Evolutionary conservation across 495 filamentous ascomycete species (phyloP).

Genomic region (Xylaria nigripes): DNA sequence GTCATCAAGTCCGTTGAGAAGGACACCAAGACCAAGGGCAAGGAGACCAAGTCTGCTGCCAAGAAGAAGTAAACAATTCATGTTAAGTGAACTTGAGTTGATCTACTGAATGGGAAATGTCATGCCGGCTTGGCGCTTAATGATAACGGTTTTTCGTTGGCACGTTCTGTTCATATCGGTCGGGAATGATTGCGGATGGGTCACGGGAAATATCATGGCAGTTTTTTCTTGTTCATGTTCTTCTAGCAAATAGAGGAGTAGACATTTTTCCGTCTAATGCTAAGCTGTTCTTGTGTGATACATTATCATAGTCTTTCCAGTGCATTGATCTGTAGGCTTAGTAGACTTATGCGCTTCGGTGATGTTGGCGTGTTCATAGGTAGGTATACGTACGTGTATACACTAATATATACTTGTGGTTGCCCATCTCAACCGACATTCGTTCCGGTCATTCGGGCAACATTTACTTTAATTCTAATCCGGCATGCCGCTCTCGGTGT

Average conservation of each 20-base stretch:
- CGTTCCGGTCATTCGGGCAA: too few relatives aligned
- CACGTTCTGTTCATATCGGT: conserved; percentile 36
- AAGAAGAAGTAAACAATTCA: conserved; percentile 55
- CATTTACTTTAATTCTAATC: too few relatives aligned
- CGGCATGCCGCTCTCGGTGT: too few relatives aligned
- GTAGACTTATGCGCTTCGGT: too few relatives aligned
- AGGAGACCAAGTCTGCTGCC: conserved; percentile 63
- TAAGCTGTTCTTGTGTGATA: background rate
- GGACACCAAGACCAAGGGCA: conserved; percentile 32
- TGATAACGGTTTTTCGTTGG: conserved; percentile 26
- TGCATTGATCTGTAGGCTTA: too few relatives aligned
- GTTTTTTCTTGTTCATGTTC: conserved; percentile 43
- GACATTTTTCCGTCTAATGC: conserved; percentile 21
- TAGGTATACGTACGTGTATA: too few relatives aligned
- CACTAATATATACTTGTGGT: too few relatives aligned
- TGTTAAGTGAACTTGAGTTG: conserved; percentile 2
- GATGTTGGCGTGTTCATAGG: too few relatives aligned
- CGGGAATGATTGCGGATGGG: conserved; percentile 27
- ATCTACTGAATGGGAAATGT: conserved; percentile 10
- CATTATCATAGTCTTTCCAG: background rate
- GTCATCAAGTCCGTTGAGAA: conserved; percentile 68
- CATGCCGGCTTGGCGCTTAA: conserved; percentile 10
- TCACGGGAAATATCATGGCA: conserved; percentile 36
- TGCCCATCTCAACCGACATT: too few relatives aligned
- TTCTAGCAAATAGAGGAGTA: conserved; percentile 45